A percentile compares a stretch with the other conserved stretches of the same genome.
Evolutionary conservation across 179 eudicot species (phyloP).

Genomic region (Beta macrorhiza): DNA sequence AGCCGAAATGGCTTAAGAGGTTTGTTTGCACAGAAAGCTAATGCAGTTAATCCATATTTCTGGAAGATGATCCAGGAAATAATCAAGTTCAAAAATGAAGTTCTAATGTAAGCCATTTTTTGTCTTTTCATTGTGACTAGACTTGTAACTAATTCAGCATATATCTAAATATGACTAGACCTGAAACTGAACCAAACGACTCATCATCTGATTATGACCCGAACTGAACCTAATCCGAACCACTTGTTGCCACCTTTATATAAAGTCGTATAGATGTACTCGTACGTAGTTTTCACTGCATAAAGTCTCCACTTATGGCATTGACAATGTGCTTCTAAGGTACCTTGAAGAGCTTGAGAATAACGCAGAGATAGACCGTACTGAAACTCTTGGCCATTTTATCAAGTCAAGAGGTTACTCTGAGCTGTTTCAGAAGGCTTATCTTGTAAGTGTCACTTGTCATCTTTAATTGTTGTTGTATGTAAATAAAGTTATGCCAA

Average conservation of each 20-base stretch:
- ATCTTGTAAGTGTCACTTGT: conserved; percentile 57
- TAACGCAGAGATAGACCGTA: conserved; percentile 64
- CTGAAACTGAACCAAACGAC: too few relatives aligned
- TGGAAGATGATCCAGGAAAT: conserved; percentile 80
- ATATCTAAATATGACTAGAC: too few relatives aligned
- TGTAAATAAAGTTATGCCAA: neutral
- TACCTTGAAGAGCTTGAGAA: conserved; percentile 77
- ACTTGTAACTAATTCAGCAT: neutral
- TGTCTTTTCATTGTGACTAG: neutral
- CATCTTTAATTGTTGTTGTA: neutral
- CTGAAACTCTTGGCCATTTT: conserved; percentile 77
- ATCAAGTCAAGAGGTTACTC: conserved; percentile 74
- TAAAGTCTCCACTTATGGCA: neutral
- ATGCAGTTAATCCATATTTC: conserved; percentile 67
- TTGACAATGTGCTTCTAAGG: conserved; percentile 35
- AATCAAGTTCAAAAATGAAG: conserved; percentile 71
- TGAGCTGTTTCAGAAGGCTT: conserved; percentile 79
- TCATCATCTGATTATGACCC: too few relatives aligned
- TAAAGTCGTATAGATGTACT: too few relatives aligned
- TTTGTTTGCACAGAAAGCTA: conserved; percentile 76
- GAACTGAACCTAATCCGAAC: too few relatives aligned
- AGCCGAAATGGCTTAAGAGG: conserved; percentile 69
- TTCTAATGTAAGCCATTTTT: conserved; percentile 39
- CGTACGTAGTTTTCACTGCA: too few relatives aligned
- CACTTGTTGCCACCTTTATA: too few relatives aligned